These are phyloP conservation scores for Elymus sibiricus DNA, from an alignment of 176 grass and related monocot species.

Conservation along the genomic window DNA sequence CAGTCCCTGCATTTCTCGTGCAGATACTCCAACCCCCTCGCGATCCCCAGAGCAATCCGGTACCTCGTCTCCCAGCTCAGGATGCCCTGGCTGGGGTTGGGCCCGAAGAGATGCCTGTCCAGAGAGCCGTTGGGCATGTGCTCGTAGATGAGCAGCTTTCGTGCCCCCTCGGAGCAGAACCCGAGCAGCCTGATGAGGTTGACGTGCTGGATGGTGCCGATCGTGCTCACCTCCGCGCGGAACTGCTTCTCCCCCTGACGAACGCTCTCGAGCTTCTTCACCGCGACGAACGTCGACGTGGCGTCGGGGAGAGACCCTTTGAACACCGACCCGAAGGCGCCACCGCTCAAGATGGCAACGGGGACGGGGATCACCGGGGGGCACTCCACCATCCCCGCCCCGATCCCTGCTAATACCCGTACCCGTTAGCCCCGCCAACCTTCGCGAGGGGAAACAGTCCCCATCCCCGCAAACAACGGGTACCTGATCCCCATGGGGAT, in stretches of 20 bases:
- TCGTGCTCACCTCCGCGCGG: constrained; percentile 18
- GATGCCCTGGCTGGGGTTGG: not conserved
- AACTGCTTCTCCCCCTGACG: constrained; percentile 51
- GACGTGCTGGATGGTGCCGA: constrained; percentile 48
- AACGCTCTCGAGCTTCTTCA: constrained; percentile 46
- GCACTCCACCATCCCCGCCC: too few relatives aligned
- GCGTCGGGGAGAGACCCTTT: constrained; percentile 18
- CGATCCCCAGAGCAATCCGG: constrained; percentile 35
- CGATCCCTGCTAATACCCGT: too few relatives aligned
- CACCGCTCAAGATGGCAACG: too few relatives aligned
- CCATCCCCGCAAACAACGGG: too few relatives aligned
- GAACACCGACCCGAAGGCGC: constrained; percentile 52
- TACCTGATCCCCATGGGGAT: too few relatives aligned
- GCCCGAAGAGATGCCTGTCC: constrained; percentile 37
- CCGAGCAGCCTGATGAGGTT: constrained; percentile 48
- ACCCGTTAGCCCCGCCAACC: too few relatives aligned
- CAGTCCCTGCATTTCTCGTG: constrained; percentile 37
- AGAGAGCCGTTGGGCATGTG: constrained; percentile 43
- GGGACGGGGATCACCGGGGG: too few relatives aligned
- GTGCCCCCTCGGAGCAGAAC: constrained; percentile 29
- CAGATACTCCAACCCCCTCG: constrained; percentile 42
- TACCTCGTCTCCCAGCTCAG: constrained; percentile 39
- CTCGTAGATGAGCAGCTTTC: constrained; percentile 43
- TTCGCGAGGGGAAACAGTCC: too few relatives aligned
- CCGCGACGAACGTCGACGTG: not conserved